phyloP scores from a whole-genome alignment of 192 early-diverging fungal genomes.

The Gigaspora rosea region DNA sequence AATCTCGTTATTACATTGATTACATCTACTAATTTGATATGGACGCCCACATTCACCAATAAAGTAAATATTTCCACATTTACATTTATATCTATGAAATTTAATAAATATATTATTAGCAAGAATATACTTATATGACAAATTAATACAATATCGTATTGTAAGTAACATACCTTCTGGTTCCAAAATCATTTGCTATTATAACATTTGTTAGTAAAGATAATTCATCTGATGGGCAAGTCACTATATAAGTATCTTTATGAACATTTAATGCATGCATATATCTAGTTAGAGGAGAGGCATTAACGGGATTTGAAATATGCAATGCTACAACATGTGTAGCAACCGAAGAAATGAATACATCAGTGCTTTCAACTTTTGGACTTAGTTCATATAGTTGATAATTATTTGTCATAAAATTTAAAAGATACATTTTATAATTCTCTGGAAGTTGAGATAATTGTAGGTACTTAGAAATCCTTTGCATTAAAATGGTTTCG shows the following conservation, averaged over 20 bases:
- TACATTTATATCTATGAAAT: constrained; percentile 30
- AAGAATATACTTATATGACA: too few relatives aligned
- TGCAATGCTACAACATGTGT: constrained; percentile 23
- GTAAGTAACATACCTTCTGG: background rate
- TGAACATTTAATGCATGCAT: background rate
- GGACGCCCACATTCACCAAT: constrained; percentile 27
- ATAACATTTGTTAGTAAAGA: background rate
- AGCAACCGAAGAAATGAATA: constrained; percentile 23
- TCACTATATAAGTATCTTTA: constrained; percentile 3
- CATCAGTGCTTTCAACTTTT: background rate
- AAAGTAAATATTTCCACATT: constrained; percentile 30
- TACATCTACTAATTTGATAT: background rate
- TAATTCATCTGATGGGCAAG: constrained; percentile 9
- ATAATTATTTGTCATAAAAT: background rate
- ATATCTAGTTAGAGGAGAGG: constrained; percentile 23
- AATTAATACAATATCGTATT: too few relatives aligned
- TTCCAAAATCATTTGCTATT: background rate
- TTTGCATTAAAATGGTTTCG: constrained; percentile 1
- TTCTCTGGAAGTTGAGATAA: background rate
- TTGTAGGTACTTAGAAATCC: background rate
- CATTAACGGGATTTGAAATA: background rate
- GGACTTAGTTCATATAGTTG: background rate
- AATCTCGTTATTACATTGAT: constrained; percentile 21
- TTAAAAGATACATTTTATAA: constrained; percentile 12
- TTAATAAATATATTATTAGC: too few relatives aligned